Evolutionary conservation across 306 rosid genomes (phyloP).

Genomic region (Vicia faba): DNA sequence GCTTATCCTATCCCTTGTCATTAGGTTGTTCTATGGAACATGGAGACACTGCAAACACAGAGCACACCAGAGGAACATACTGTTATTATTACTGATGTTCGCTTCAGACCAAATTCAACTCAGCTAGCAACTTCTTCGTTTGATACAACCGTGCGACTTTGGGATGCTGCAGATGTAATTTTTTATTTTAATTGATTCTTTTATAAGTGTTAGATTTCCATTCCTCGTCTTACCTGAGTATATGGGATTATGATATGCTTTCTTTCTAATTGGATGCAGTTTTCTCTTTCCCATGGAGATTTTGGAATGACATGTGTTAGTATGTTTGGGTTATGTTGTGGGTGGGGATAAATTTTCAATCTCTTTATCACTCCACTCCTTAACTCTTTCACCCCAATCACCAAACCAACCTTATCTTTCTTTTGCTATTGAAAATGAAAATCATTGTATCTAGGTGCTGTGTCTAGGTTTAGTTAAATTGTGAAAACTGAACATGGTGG

Average conservation of each 20-base stretch:
- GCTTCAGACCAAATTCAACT: constrained; percentile 88
- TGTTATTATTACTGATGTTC: constrained; percentile 79
- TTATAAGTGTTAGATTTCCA: constrained; percentile 25
- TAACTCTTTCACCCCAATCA: not conserved
- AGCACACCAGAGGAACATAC: constrained; percentile 73
- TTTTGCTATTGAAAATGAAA: not conserved
- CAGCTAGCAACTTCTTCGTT: constrained; percentile 94
- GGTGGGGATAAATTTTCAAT: not conserved
- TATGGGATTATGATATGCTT: constrained; percentile 18
- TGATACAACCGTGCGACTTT: constrained; percentile 84
- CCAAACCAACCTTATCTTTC: not conserved
- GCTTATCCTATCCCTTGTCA: constrained; percentile 42
- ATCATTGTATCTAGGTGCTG: constrained; percentile 2
- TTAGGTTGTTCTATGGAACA: constrained; percentile 93
- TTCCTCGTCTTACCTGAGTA: constrained; percentile 13
- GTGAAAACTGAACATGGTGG: too few species aligned
- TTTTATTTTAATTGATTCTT: constrained; percentile 20
- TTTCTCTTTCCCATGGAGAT: not conserved
- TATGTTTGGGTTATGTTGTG: not conserved
- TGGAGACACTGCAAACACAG: constrained; percentile 82
- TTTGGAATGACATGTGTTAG: not conserved
- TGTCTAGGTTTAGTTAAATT: constrained; percentile 9
- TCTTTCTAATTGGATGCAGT: constrained; percentile 14
- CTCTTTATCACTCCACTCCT: not conserved
- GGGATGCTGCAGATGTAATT: constrained; percentile 93